Evolutionary conservation across 2,329 filamentous ascomycete species (phyloP), one percentile per base, ranked within the genome.

Genomic region (Huntiella savannae): DNA sequence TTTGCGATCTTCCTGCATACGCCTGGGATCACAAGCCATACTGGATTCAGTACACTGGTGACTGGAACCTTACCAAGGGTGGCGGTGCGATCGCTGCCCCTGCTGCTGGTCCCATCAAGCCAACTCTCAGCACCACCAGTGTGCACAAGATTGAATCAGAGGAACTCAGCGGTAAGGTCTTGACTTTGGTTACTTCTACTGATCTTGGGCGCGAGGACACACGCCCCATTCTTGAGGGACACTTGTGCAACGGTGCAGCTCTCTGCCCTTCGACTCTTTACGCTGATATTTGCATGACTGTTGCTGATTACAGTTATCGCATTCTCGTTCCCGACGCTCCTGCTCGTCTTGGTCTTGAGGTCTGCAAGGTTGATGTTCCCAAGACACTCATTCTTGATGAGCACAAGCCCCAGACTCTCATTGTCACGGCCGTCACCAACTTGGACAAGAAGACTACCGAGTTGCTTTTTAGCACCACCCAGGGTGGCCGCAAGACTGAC

Each of bases 21-120:
- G 68, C 69, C 0, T 87, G 80, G 62, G 77, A 86, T 54, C 65
- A 75, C 54, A 82, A 83, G 65, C 79, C 73, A 52, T 84, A 85
- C 57, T 77, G 73, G 72, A 64, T 75, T 37, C 65, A 69, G 54
- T 76, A 75, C 55, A 60, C 69, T 51, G 78, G 82, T 51, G 77
- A 85, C 59, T 86, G 79, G 75, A 73, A 69, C 16, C 64, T 85
- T 34, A 75, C 70, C 50, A 86, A 86, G 65, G 76, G 79, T 53
- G 73, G 80, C 52, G 69, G 64, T 35, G 63, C 61, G 11, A 55
- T 62, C 15, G 53, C 60, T 6, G 56, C 65, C 10, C 60, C 50
- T 37, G 49, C 48, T 57, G 33, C 52, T 12, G 58, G 64, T 40
- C 41, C 47, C n/a, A n/a, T 41, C 3, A 63, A 75, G 60, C 70